Evolutionary conservation across 768 basidiomycete genomes (phyloP), one percentile per base, ranked within the genome.

Genomic region (Mycena venus): DNA sequence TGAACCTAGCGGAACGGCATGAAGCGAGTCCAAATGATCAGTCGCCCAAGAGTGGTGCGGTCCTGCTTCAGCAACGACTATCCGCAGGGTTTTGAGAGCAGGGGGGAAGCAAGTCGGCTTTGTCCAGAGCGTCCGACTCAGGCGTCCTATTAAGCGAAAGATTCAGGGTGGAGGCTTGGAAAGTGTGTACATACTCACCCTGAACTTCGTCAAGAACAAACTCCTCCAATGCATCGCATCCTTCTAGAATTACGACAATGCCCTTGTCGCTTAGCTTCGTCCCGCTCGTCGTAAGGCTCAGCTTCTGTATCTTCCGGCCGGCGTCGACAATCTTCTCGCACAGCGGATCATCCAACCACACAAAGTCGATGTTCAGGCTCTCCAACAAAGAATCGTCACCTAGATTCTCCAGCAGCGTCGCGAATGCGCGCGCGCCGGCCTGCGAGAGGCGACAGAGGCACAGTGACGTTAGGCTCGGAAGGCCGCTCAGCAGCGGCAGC

Each of bases 31-130:
- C 25, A 86, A 75, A 75, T 86, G 85, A 78, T 86, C 85, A 25
- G 81, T 78, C 40, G 82, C 80, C 85, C 85, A 86, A 31, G 85
- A 85, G 77, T 86, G 85, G 75, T 84, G 81, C 2, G 82, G 81
- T 29, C 82, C 83, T 11, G 72, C 67, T 74, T 86, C 85, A 27
- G 78, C 76, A 55, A 85, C 75, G 19, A 78, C 64, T 23, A 86
- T 77, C 23, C 73, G 75, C 40, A 86, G 72, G 15, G 68, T 70
- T 61, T 77, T 79, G 40, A 86, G 79, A 44, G 73, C 55, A 29
- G 79, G 14, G 4, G 85, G 82, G 49, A 80, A 79, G 8, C 38
- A 60, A 25, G 42, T 51, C 15, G 82, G 70, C 70, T 85, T 85
- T 9, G 80, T 80, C 85, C 85, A 86, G 32, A 85, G 79, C 3